Evolutionary conservation across 345 rosid genomes (phyloP), one percentile per base, ranked within the genome.

Genomic region (Toxicodendron radicans): DNA sequence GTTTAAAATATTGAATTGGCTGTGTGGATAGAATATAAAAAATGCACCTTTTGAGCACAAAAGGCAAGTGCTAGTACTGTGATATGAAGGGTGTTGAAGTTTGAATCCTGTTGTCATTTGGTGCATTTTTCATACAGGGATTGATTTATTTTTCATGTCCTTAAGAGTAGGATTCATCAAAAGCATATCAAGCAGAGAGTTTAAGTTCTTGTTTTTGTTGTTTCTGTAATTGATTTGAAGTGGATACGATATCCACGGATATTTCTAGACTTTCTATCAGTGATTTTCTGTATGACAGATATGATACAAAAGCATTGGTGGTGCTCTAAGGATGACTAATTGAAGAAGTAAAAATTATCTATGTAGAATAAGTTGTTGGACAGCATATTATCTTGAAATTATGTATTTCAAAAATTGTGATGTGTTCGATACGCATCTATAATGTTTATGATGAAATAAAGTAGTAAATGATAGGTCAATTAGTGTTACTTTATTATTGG

Each of bases 221-320:
- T 63, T 64, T 33, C 7, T 69, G 20, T n/a, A 20, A 53, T 68
- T 63, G 32, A 57, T 56, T 73, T 54, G 48, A 43, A 24, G 58
- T 46, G 54, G 48, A 30, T 43, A 32, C n/a, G 16, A 2, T 32
- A 54, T 33, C 0, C 35, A 61, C 17, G 7, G 58, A 59, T 24
- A 20, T 73, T 45, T 45, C 17, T 73, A 41, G 66, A 27, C 52
- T 13, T 16, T 16, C 5, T 64, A 49, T 64, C 20, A 24, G n/a
- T 62, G 2, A 2, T 27, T 27, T 1, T 27, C 30, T 27, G 30
- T 27, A 27, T 1, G 2, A 27, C 30, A 1, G 30, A 27, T 41
- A 10, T 71, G 21, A 45, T 30, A 32, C 9, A 7, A 53, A 16
- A 11, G 33, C 20, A 58, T 59, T 13, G n/a, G n/a, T 0, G 16